Evolutionary conservation across 139 green algal species (phyloP).

Genomic region (Raphidocelis subcapitata): DNA sequence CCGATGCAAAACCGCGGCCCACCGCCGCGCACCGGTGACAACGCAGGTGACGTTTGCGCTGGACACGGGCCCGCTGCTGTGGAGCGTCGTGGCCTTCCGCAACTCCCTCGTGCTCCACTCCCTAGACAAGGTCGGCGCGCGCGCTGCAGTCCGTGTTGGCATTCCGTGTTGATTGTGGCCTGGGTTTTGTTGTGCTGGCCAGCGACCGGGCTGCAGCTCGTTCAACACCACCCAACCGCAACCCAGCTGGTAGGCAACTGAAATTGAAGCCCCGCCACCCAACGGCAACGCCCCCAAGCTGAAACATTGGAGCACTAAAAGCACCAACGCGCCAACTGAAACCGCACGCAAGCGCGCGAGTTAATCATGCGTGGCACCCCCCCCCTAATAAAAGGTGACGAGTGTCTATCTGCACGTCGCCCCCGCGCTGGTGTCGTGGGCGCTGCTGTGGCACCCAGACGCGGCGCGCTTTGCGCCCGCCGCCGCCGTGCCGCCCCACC

Average conservation of each 20-base stretch:
- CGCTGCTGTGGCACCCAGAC: slow-evolving; percentile 53
- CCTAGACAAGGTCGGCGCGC: slow-evolving; percentile 64
- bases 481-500: not conserved
- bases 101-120: slow-evolving; percentile 83
- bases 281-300: not conserved
- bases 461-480: slow-evolving; percentile 20
- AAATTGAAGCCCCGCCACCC: not conserved
- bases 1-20: too few species aligned
- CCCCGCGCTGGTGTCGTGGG: slow-evolving; percentile 72
- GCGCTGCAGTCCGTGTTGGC: not conserved
- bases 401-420: slow-evolving; percentile 74
- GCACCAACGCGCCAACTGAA: not conserved
- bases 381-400: slow-evolving; percentile 53
- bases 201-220: not conserved
- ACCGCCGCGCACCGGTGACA: too few species aligned
- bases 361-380: not conserved
- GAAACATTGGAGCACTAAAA: not conserved
- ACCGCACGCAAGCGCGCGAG: not conserved
- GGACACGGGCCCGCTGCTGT: slow-evolving; percentile 65
- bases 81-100: slow-evolving; percentile 68
- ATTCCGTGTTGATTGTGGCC: not conserved
- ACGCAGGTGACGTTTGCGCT: slow-evolving; percentile 70
- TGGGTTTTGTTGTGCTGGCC: not conserved
- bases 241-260: not conserved
- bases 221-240: not conserved